A percentile compares a stretch with the other conserved stretches of the same genome.
Evolutionary conservation across 2,329 filamentous ascomycete species (phyloP).

Genomic region (Dissoconium aciculare): DNA sequence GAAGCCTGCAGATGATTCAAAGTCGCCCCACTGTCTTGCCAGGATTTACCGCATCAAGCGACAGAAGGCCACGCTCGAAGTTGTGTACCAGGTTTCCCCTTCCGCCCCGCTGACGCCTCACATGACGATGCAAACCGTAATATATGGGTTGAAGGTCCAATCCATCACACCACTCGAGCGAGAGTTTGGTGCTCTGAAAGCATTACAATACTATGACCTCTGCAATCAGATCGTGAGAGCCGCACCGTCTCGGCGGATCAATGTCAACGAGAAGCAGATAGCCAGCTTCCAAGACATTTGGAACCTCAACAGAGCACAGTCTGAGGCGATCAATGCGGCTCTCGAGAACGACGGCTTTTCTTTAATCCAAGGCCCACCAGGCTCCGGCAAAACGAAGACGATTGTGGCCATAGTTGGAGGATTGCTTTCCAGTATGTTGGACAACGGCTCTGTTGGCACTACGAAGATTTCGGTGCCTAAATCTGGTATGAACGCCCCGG

Average conservation of each 20-base stretch:
- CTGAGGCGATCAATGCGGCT: slow-evolving; percentile 79
- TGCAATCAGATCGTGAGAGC: slow-evolving; percentile 83
- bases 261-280: slow-evolving; percentile 61
- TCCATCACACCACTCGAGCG: slow-evolving; percentile 90
- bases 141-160: slow-evolving; percentile 69
- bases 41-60: slow-evolving; percentile 65
- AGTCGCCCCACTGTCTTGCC: slow-evolving; percentile 68
- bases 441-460: slow-evolving; percentile 25
- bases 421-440: slow-evolving; percentile 50
- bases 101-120: slow-evolving; percentile 14
- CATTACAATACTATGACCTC: slow-evolving; percentile 86
- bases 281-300: slow-evolving; percentile 59
- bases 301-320: slow-evolving; percentile 73
- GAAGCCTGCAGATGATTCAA: slow-evolving; percentile 50
- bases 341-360: slow-evolving; percentile 96
- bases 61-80: slow-evolving; percentile 68
- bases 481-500: slow-evolving; percentile 10
- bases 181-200: slow-evolving; percentile 83
- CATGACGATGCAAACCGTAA: slow-evolving; percentile 52
- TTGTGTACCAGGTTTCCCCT: slow-evolving; percentile 71
- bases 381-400: slow-evolving; percentile 96
- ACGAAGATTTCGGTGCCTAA: slow-evolving; percentile 26
- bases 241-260: slow-evolving; percentile 75
- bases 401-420: slow-evolving; percentile 93
- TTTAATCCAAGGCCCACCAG: slow-evolving; percentile 85